Evolutionary conservation across 192 early-diverging fungal species (phyloP).

Genomic region (Jimgerdemannia lactiflua): DNA sequence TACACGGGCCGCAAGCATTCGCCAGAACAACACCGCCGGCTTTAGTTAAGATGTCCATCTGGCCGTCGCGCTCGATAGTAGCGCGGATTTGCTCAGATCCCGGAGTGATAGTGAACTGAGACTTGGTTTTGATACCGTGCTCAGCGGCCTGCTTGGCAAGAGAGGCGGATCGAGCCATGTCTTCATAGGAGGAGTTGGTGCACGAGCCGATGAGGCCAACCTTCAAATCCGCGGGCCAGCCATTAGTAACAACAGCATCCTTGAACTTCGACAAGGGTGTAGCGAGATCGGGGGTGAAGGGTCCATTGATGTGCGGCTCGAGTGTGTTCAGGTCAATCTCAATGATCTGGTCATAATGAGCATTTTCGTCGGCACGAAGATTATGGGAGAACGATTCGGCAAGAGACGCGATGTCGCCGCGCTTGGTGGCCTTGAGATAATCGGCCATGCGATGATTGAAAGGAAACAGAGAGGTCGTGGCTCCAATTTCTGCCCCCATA

Average conservation of each 20-base stretch:
- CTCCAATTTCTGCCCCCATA: slow-evolving; percentile 99
- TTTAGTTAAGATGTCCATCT: slow-evolving; percentile 68
- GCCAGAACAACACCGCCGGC: slow-evolving; percentile 90
- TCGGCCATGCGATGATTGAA: slow-evolving; percentile 90
- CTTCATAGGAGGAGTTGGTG: slow-evolving; percentile 99
- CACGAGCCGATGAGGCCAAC: slow-evolving; percentile 96
- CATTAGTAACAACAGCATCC: slow-evolving; percentile 78
- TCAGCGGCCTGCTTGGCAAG: slow-evolving; percentile 82
- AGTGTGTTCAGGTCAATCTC: slow-evolving; percentile 92
- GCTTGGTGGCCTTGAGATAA: slow-evolving; percentile 87
- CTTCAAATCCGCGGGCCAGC: slow-evolving; percentile 87
- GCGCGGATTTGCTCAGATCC: slow-evolving; percentile 98
- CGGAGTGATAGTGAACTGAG: slow-evolving; percentile 89
- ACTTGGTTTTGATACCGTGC: slow-evolving; percentile 78
- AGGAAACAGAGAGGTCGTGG: slow-evolving; percentile 96
- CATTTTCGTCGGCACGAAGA: slow-evolving; percentile 83
- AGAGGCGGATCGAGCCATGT: slow-evolving; percentile 91
- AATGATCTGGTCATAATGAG: slow-evolving; percentile 89
- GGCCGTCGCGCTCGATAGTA: slow-evolving; percentile 91
- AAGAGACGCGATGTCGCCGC: slow-evolving; percentile 73
- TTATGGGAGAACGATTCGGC: slow-evolving; percentile 86
- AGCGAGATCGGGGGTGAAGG: slow-evolving; percentile 94
- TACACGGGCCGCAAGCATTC: slow-evolving; percentile 99
- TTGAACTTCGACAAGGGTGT: slow-evolving; percentile 93
- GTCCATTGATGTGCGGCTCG: slow-evolving; percentile 97